Base-by-base conservation (phyloP, 345 rosid genomes). In the Gossypium stocksii region DNA sequence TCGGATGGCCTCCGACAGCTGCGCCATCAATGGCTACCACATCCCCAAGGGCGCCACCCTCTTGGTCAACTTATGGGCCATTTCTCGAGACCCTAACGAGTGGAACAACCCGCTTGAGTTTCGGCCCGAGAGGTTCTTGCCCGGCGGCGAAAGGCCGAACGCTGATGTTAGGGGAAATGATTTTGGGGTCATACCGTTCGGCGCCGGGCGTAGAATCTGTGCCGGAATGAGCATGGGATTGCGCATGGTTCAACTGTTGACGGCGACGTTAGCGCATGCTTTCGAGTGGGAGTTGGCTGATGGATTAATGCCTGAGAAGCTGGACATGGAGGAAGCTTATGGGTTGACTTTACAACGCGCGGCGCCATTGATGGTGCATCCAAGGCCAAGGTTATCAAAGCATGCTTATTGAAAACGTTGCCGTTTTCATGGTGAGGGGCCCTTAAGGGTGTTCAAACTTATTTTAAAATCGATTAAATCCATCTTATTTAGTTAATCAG, bases 201-300 rank as follows among this genome's bases (percentile, higher is more conserved):
- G 97, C 11, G 92, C 97, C 0, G 97, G 97, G 8, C 87, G 94
- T 17, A 90, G 97, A 79, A 89, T 92, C 2, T 92, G 97, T 29
- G 96, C 93, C 1, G 97, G 97, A 4, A 22, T 92, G 84, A 90
- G 85, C 77, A 34, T 90, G 75, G 97, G 97, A n/a, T 19, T 92
- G 77, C 86, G 94, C 16, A 89, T 84, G 82, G 92, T 92, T 38
- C 91, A 85, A 29, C 78, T 92, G 2, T 38, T 89, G 58, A 80
- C 92, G 0, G 96, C 97, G 7, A 85, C 91, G 0, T 52, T 92
- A 41, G 79, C 81, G 61, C 97, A 92, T 25, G 92, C 92, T 0
- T 92, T 90, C 38, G 81, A 92, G 45, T 92, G 97, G 97, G 90
- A 90, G 54, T 61, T 92, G 54, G 86, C 90, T 0, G 64, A 82